A percentile compares a stretch with the other conserved stretches of the same genome.
phyloP scores from a whole-genome alignment of 2,329 filamentous ascomycete genomes.

The Graphilbum fragrans region DNA sequence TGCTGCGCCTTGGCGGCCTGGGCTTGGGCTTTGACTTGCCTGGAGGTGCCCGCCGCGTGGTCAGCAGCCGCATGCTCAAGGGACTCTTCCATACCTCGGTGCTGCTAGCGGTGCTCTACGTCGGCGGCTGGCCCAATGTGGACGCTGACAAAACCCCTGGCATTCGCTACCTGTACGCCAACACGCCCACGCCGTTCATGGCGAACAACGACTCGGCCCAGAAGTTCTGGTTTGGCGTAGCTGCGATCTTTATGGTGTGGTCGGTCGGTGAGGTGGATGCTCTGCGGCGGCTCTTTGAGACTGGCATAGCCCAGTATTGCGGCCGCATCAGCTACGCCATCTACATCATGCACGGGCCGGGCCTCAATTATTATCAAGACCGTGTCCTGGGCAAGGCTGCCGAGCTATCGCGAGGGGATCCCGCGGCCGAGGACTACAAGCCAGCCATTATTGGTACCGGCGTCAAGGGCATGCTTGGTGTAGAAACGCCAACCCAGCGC shows the following conservation, averaged over 20 bases:
- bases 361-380: slow-evolving; percentile 25
- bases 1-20: slow-evolving; percentile 3
- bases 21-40: slow-evolving; percentile 9
- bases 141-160: slow-evolving; percentile 20
- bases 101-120: slow-evolving; percentile 7
- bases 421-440: slow-evolving; percentile 10
- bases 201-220: slow-evolving; percentile 14
- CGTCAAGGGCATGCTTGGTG: slow-evolving; percentile 20
- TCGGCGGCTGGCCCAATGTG: slow-evolving; percentile 28
- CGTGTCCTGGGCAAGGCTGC: slow-evolving; percentile 16
- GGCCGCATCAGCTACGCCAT: slow-evolving; percentile 44
- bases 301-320: slow-evolving; percentile 38
- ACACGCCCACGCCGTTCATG: slow-evolving; percentile 21
- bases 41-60: neutral
- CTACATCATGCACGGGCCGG: slow-evolving; percentile 44
- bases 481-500: slow-evolving; percentile 16
- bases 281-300: slow-evolving; percentile 28
- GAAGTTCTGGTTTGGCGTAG: slow-evolving; percentile 25
- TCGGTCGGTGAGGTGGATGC: slow-evolving; percentile 22
- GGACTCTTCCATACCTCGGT: slow-evolving; percentile 6
- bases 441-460: slow-evolving; percentile 14
- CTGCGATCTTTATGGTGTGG: slow-evolving; percentile 23
- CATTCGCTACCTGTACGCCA: slow-evolving; percentile 18
- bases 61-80: neutral
- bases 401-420: slow-evolving; percentile 12